Percentiles rank a stretch among this genome's conserved stretches.
These are phyloP conservation scores for Neospermospora avenae DNA, from an alignment of 2,329 filamentous ascomycete species.

Conservation along the genomic window DNA sequence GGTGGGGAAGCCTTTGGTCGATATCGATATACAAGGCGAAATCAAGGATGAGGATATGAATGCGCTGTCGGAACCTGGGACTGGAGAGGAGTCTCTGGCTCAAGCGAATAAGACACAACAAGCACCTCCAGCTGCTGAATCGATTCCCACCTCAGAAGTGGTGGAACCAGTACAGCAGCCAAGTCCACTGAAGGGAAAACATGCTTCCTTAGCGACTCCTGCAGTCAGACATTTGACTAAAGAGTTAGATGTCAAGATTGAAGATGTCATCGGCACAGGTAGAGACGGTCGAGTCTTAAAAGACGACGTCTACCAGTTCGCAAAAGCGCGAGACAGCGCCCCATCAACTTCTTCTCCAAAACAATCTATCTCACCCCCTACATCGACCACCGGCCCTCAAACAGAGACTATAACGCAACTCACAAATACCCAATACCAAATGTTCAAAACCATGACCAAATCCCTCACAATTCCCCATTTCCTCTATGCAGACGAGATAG, in stretches of 20 bases:
- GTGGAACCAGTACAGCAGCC: conserved; percentile 2
- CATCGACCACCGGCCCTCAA: conserved; percentile 41
- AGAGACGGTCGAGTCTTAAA: conserved; percentile 89
- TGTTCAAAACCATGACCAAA: conserved; percentile 97
- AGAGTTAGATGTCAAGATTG: conserved; percentile 73
- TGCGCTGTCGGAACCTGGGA: conserved; percentile 36
- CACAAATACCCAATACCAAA: conserved; percentile 78
- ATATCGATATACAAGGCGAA: conserved; percentile 87
- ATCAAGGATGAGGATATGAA: conserved; percentile 59
- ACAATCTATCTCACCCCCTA: conserved; percentile 17
- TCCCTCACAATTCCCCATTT: conserved; percentile 93
- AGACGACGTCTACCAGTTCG: conserved; percentile 79
- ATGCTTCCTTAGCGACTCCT: conserved; percentile 79
- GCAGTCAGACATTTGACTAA: conserved; percentile 88
- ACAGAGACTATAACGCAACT: conserved; percentile 67
- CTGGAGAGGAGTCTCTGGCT: conserved; percentile 21
- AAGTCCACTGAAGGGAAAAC: conserved; percentile 47
- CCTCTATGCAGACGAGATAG: conserved; percentile 86
- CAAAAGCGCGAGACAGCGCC: conserved; percentile 50
- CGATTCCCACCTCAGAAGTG: not conserved
- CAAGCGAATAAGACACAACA: conserved; percentile 12
- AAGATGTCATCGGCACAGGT: conserved; percentile 77
- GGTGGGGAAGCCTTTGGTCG: conserved; percentile 89
- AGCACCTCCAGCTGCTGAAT: not conserved
- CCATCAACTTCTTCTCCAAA: conserved; percentile 20